These are phyloP conservation scores for Neonothopanus nambi DNA, from an alignment of 1,284 basidiomycete genomes.

Conservation along the genomic window DNA sequence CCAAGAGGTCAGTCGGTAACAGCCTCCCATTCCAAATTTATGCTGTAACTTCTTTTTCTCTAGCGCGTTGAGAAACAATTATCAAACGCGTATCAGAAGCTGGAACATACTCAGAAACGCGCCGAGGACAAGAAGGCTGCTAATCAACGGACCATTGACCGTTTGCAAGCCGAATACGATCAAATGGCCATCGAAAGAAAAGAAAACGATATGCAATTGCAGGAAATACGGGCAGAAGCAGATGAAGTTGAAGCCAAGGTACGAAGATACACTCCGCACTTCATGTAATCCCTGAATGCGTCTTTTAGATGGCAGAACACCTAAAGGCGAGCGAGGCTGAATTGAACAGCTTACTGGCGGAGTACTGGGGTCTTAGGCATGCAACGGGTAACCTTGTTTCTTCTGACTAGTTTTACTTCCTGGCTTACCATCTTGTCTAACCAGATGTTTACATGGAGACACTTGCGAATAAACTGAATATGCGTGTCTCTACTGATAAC, in stretches of 20 bases:
- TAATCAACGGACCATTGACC: constrained; percentile 68
- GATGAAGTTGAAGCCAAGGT: constrained; percentile 67
- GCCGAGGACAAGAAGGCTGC: constrained; percentile 72
- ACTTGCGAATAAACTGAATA: constrained; percentile 67
- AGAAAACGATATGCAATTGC: constrained; percentile 75
- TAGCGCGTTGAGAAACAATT: constrained; percentile 78
- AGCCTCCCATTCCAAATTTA: constrained; percentile 1
- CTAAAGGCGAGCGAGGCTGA: constrained; percentile 71
- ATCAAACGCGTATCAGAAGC: constrained; percentile 74
- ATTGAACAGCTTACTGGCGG: constrained; percentile 72
- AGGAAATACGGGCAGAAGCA: constrained; percentile 69
- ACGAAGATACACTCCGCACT: constrained; percentile 4
- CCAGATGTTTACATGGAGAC: constrained; percentile 82
- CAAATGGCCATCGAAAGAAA: constrained; percentile 71
- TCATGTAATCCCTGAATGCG: constrained; percentile 7
- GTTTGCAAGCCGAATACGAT: constrained; percentile 74
- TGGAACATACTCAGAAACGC: constrained; percentile 71
- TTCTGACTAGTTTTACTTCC: background rate
- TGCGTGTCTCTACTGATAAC: constrained; percentile 33
- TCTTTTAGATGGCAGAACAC: constrained; percentile 68
- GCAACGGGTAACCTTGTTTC: constrained; percentile 59
- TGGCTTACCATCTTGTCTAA: constrained; percentile 3
- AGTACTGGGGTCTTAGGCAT: constrained; percentile 80
- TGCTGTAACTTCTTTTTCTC: constrained; percentile 2
- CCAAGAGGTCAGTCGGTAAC: constrained; percentile 52